Percentiles rank a stretch among this genome's conserved stretches.
phyloP scores from a whole-genome alignment of 371 early-diverging fungal species.

The Mortierella sp. region DNA sequence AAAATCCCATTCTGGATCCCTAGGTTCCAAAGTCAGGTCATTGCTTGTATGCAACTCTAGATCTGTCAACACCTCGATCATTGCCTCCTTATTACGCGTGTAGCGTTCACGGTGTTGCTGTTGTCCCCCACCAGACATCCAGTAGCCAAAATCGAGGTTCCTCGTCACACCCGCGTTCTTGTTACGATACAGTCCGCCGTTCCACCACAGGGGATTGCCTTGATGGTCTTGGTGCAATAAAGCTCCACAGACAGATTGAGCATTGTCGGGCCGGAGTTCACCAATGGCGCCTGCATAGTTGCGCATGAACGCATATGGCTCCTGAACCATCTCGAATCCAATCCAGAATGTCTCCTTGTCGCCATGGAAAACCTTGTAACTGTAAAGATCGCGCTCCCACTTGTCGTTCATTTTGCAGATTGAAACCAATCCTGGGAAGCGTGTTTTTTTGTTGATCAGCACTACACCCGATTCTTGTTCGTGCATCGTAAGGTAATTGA shows the following conservation, averaged over 20 bases:
- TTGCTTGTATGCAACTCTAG: constrained; percentile 13
- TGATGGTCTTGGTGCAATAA: constrained; percentile 61
- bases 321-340: constrained; percentile 70
- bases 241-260: constrained; percentile 64
- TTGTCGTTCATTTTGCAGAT: constrained; percentile 59
- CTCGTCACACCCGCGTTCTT: constrained; percentile 59
- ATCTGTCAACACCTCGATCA: constrained; percentile 19
- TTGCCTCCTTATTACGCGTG: constrained; percentile 11
- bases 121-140: constrained; percentile 32
- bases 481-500: constrained; percentile 61
- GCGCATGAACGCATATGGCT: constrained; percentile 67
- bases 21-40: constrained; percentile 15
- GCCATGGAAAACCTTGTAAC: constrained; percentile 64
- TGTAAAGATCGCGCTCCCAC: constrained; percentile 50
- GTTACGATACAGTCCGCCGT: constrained; percentile 63
- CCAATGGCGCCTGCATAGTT: constrained; percentile 69
- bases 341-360: constrained; percentile 75
- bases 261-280: constrained; percentile 60
- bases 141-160: constrained; percentile 53
- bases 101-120: constrained; percentile 24
- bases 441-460: constrained; percentile 63
- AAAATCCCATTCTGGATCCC: constrained; percentile 37
- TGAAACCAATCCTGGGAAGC: constrained; percentile 14
- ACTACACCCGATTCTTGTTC: constrained; percentile 77
- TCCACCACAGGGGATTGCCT: constrained; percentile 64